These are phyloP conservation scores for Diplocarpon mali DNA, from an alignment of 2,329 filamentous ascomycete genomes.

Conservation along the genomic window DNA sequence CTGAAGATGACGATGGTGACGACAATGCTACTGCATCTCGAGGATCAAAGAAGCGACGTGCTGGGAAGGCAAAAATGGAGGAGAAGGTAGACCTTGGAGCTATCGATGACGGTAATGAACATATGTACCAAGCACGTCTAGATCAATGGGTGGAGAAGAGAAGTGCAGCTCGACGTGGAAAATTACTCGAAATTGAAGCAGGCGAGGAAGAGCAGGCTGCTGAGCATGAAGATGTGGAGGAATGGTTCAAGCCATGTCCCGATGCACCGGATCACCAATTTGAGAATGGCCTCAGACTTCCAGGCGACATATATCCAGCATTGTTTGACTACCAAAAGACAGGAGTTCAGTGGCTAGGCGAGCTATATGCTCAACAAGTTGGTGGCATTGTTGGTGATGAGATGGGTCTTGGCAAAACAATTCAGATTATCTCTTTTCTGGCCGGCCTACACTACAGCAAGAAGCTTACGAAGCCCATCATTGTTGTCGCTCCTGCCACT, in stretches of 20 bases:
- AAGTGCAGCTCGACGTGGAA: constrained; percentile 42
- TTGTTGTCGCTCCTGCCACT: constrained; percentile 88
- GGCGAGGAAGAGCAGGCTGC: constrained; percentile 34
- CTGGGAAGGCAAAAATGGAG: constrained; percentile 18
- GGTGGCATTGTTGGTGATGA: constrained; percentile 95
- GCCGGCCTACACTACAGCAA: constrained; percentile 88
- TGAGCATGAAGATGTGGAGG: constrained; percentile 35
- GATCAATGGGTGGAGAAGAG: constrained; percentile 61
- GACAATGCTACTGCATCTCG: constrained; percentile 30
- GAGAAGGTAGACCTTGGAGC: constrained; percentile 26
- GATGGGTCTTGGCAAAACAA: constrained; percentile 97
- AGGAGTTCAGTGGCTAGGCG: constrained; percentile 90
- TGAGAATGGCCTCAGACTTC: constrained; percentile 63
- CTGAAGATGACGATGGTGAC: constrained; percentile 21
- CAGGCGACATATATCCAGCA: constrained; percentile 85
- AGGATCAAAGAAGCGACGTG: constrained; percentile 29
- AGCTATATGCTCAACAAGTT: constrained; percentile 79
- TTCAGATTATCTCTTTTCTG: constrained; percentile 55
- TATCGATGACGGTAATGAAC: constrained; percentile 84
- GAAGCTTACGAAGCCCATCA: constrained; percentile 70
- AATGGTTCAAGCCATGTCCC: constrained; percentile 84
- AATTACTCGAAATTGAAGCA: constrained; percentile 28
- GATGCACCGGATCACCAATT: constrained; percentile 66
- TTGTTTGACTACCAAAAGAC: constrained; percentile 97
- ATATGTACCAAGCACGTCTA: constrained; percentile 65